Conservation (phyloP, 176 grass and related monocot species). For the Hordeum marinum region DNA sequence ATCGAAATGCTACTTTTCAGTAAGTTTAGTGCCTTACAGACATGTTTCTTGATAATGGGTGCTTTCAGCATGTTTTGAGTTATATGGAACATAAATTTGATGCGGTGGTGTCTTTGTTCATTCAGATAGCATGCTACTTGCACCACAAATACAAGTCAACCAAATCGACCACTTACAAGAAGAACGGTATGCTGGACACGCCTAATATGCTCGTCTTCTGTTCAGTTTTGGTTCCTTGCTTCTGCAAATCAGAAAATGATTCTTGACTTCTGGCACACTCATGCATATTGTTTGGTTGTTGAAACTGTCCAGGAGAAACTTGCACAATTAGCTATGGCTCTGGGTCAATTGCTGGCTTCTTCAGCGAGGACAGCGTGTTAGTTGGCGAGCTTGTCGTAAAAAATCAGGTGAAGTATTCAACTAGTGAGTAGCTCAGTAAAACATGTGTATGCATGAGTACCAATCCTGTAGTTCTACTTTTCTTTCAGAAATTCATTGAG, state of each 20-base stretch:
- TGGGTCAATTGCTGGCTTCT: constrained; percentile 90
- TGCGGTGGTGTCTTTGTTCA: neutral
- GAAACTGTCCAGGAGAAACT: constrained; percentile 50
- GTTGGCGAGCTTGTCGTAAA: constrained; percentile 64
- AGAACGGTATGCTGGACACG: constrained; percentile 46
- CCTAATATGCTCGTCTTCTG: neutral
- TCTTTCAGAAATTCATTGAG: constrained; percentile 86
- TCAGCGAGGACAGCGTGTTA: constrained; percentile 75
- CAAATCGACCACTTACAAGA: constrained; percentile 56
- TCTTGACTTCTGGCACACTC: neutral
- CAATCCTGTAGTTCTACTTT: neutral
- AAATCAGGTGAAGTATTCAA: constrained; percentile 49
- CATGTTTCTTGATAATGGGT: neutral
- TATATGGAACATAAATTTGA: neutral
- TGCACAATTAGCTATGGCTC: constrained; percentile 94
- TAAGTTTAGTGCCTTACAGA: constrained; percentile 19
- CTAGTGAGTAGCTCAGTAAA: neutral
- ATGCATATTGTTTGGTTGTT: neutral
- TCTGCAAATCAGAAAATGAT: neutral
- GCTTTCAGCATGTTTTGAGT: neutral
- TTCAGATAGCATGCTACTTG: constrained; percentile 69
- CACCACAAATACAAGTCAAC: constrained; percentile 54
- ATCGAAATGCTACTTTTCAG: constrained; percentile 63
- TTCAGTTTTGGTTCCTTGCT: neutral
- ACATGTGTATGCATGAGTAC: neutral